These are phyloP conservation scores for Phytophthora pisi DNA, from an alignment of 352 stramenopile genomes.

Conservation along the genomic window DNA sequence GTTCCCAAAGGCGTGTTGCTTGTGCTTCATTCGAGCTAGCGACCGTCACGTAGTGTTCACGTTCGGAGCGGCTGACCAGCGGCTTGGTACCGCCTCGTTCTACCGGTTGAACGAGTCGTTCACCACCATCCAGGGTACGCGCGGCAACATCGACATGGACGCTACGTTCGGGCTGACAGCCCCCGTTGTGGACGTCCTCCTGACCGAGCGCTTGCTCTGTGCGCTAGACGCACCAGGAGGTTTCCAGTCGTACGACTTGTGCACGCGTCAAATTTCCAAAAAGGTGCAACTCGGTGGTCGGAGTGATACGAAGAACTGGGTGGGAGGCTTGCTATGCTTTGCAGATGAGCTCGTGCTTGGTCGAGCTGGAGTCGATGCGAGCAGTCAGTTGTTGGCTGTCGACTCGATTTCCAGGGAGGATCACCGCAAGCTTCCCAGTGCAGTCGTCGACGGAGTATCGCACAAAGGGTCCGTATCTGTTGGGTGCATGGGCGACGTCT, in stretches of 20 bases:
- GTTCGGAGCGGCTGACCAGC: neutral
- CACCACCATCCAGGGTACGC: slow-evolving; percentile 16
- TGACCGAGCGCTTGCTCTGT: slow-evolving; percentile 27
- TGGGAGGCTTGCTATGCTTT: slow-evolving; percentile 22
- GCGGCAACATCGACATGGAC: slow-evolving; percentile 14
- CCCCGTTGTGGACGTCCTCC: slow-evolving; percentile 19
- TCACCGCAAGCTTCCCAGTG: slow-evolving; percentile 30
- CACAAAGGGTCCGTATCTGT: slow-evolving; percentile 6
- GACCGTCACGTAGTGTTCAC: slow-evolving; percentile 26
- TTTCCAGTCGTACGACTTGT: slow-evolving; percentile 27
- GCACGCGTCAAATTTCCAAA: slow-evolving; percentile 30
- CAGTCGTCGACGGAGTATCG: neutral
- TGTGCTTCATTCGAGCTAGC: slow-evolving; percentile 24
- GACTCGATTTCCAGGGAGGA: slow-evolving; percentile 39
- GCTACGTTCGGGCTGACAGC: slow-evolving; percentile 12
- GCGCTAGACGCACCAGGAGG: slow-evolving; percentile 19
- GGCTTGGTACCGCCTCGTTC: slow-evolving; percentile 19
- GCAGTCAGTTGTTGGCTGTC: slow-evolving; percentile 8
- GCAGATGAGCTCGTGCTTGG: slow-evolving; percentile 33
- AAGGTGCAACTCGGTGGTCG: slow-evolving; percentile 5
- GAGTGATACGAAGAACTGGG: slow-evolving; percentile 6
- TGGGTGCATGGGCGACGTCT: slow-evolving; percentile 25
- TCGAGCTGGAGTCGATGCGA: slow-evolving; percentile 3
- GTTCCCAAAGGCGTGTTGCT: slow-evolving; percentile 14
- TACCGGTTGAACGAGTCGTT: slow-evolving; percentile 34